Base-by-base conservation (phyloP, 495 filamentous ascomycete genomes). In the Astrothelium subdiscretum region DNA sequence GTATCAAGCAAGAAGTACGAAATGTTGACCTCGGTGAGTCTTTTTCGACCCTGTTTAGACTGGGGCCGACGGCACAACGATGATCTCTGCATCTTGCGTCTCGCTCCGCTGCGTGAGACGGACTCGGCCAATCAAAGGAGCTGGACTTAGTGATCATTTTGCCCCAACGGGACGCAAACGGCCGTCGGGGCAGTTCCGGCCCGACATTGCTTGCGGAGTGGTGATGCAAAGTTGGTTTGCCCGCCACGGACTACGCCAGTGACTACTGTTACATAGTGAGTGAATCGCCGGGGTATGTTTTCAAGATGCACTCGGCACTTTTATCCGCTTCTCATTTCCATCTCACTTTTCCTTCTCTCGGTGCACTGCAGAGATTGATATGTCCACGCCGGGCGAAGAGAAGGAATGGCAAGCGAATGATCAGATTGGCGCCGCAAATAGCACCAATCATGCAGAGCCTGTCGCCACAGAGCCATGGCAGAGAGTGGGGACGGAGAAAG, bases 381-480 rank as follows among this genome's bases (percentile, higher is more conserved):
- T 54, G 48, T 54, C 48, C 29, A 29, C 48, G 48, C 60, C 60
- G n/a, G 31, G 42, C 31, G 60, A 57, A 27, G 60, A 62, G 44
- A 62, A 62, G n/a, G 60, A 31, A 57, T 62, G 59, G 59, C 32
- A 31, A 31, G 32, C 59, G n/a, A 61, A 42, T 20, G 59, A 61
- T 24, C 32, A 48, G 27, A 43, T 61, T 31, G 59, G 12, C 6
- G 59, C 59, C n/a, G 32, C 59, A 2, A 61, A 31, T 20, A 61
- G 59, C 43, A 62, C 63, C 26, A 52, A 44, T n/a, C 43, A 68
- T n/a, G 66, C 62, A 31, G 69, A 70, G 57, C 67, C 73, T 27
- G 62, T 72, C 8, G 65, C 64, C 27, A 66, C 67, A 22, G 65
- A 66, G 48, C 68, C 72, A 42, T 52, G 70, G 42, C 66, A 71